Percentiles rank a stretch among this genome's conserved stretches.
phyloP scores from a whole-genome alignment of 306 rosid species.

The Hylodesmum podocarpum region DNA sequence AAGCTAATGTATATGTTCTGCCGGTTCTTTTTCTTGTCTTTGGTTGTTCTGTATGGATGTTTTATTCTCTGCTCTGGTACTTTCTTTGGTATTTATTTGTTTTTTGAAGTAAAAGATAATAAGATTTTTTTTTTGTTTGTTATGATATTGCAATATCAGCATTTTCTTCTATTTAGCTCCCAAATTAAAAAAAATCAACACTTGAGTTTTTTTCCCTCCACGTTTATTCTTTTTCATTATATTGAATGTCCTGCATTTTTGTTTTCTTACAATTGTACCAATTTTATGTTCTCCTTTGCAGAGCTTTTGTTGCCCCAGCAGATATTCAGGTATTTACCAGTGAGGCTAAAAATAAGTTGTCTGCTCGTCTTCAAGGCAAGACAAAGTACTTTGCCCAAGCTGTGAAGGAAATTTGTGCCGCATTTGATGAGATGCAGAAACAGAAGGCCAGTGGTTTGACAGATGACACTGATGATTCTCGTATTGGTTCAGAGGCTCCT shows the following conservation, averaged over 20 bases:
- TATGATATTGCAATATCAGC: not conserved
- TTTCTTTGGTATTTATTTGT: not conserved
- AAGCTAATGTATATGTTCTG: not conserved
- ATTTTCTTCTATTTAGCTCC: not conserved
- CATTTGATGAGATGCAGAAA: conserved; percentile 73
- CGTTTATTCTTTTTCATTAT: conserved; percentile 18
- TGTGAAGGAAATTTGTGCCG: conserved; percentile 83
- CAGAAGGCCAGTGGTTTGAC: conserved; percentile 58
- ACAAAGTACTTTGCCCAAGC: conserved; percentile 82
- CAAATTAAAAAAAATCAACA: not conserved
- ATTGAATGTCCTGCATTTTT: conserved; percentile 15
- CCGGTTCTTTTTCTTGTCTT: conserved; percentile 8
- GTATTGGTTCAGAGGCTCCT: conserved; percentile 60
- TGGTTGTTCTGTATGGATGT: not conserved
- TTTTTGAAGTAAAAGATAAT: not conserved
- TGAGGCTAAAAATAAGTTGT: conserved; percentile 69
- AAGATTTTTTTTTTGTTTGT: too few species aligned
- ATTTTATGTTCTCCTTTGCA: conserved; percentile 43
- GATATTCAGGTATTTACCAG: conserved; percentile 84
- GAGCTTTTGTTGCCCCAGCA: conserved; percentile 95
- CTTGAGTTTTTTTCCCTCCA: conserved; percentile 5
- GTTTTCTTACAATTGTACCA: conserved; percentile 22
- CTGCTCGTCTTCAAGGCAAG: conserved; percentile 73
- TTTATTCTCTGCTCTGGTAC: not conserved
- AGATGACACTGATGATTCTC: conserved; percentile 63